phyloP scores from a whole-genome alignment of 202 grass and related monocot genomes.

The Saccharum hybrid region DNA sequence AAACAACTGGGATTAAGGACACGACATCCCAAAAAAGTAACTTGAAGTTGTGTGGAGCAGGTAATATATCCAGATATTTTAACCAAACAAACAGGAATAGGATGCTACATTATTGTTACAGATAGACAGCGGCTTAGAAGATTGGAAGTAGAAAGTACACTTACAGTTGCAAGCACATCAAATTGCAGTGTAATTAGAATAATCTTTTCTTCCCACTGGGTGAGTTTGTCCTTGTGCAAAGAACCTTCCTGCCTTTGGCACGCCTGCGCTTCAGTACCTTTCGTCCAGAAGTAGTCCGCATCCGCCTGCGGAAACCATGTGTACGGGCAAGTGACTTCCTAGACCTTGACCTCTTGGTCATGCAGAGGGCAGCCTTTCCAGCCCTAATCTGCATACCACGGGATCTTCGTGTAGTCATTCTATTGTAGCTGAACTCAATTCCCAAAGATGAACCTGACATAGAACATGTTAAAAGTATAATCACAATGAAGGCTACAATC shows the following conservation, averaged over 20 bases:
- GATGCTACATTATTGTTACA: constrained; percentile 41
- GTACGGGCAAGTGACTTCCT: constrained; percentile 84
- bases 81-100: constrained; percentile 5
- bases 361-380: constrained; percentile 71
- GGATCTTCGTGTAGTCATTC: constrained; percentile 56
- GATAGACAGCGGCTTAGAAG: constrained; percentile 12
- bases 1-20: constrained; percentile 17
- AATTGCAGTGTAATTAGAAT: constrained; percentile 31
- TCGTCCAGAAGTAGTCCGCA: constrained; percentile 69
- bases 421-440: constrained; percentile 65
- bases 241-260: constrained; percentile 83
- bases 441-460: constrained; percentile 66
- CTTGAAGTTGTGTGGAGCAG: constrained; percentile 21
- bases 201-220: constrained; percentile 53
- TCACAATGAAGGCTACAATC: background rate
- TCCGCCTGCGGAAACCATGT: constrained; percentile 83
- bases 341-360: constrained; percentile 88
- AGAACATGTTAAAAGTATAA: constrained; percentile 34
- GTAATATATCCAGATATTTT: constrained; percentile 19
- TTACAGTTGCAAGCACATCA: constrained; percentile 34
- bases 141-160: constrained; percentile 37
- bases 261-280: constrained; percentile 75
- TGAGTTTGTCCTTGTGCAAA: constrained; percentile 85
- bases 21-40: constrained; percentile 25
- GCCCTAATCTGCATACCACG: constrained; percentile 78